Conservation (phyloP, 805 yeast species). For the Candida parachauliodes region DNA sequence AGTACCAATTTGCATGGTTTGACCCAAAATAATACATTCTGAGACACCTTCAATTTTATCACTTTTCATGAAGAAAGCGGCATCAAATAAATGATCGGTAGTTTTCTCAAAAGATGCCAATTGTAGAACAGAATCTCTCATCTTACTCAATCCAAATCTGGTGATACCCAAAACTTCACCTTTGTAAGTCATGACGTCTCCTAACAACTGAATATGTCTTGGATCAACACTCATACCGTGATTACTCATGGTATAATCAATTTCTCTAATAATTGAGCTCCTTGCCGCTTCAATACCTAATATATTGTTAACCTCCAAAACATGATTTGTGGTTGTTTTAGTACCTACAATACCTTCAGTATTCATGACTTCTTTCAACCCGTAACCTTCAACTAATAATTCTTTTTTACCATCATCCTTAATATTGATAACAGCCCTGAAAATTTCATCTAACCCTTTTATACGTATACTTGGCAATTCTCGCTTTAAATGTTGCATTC, state of each 20-base stretch:
- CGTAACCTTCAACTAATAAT: conserved; percentile 95
- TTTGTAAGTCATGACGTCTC: conserved; percentile 98
- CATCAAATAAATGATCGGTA: conserved; percentile 96
- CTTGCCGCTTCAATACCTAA: conserved; percentile 98
- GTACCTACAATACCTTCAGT: conserved; percentile 95
- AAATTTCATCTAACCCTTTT: conserved; percentile 85
- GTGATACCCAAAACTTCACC: conserved; percentile 98
- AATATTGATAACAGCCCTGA: conserved; percentile 95
- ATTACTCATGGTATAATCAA: conserved; percentile 95
- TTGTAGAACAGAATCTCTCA: conserved; percentile 97
- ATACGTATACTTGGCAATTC: conserved; percentile 84
- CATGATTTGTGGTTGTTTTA: conserved; percentile 86
- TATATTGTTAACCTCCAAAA: conserved; percentile 82
- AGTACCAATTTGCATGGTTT: conserved; percentile 96
- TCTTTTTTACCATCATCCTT: conserved; percentile 84
- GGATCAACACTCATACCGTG: conserved; percentile 99
- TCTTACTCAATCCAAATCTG: conserved; percentile 94
- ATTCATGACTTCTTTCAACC: conserved; percentile 91
- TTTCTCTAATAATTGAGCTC: conserved; percentile 86
- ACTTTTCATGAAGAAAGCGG: conserved; percentile 95
- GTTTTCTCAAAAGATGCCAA: conserved; percentile 97
- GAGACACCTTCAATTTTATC: conserved; percentile 97
- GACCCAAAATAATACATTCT: conserved; percentile 95
- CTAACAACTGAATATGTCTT: conserved; percentile 94
- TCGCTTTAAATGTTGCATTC: conserved; percentile 87